phyloP scores from a whole-genome alignment of 371 early-diverging fungal species.

The Entomophthora muscae region DNA sequence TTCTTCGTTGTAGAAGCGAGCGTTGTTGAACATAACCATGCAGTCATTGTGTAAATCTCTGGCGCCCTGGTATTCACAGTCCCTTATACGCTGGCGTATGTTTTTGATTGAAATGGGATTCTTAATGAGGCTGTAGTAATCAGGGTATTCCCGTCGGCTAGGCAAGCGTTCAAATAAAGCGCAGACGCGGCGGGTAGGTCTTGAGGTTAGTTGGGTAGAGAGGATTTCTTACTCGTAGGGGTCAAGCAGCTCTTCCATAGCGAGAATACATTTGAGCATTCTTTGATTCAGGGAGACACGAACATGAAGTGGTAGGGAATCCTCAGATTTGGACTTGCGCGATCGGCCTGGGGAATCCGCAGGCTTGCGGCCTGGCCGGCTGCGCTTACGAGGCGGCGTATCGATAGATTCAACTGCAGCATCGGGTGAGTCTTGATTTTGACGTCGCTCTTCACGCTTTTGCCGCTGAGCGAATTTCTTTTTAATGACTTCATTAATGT shows the following conservation, averaged over 20 bases:
- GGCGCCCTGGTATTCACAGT: slow-evolving; percentile 26
- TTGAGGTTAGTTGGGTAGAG: slow-evolving; percentile 6
- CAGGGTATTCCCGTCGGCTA: slow-evolving; percentile 53
- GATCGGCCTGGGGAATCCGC: slow-evolving; percentile 9
- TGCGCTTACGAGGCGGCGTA: background rate
- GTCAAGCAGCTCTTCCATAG: slow-evolving; percentile 28
- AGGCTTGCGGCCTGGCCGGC: background rate
- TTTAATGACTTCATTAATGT: slow-evolving; percentile 36
- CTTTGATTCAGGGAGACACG: slow-evolving; percentile 26
- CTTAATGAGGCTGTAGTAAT: slow-evolving; percentile 67
- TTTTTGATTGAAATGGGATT: slow-evolving; percentile 65
- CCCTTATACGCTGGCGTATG: slow-evolving; percentile 39
- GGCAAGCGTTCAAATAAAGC: slow-evolving; percentile 59
- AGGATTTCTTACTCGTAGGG: slow-evolving; percentile 21
- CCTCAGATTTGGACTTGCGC: slow-evolving; percentile 9
- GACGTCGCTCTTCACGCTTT: slow-evolving; percentile 13
- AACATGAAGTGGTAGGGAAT: slow-evolving; percentile 17
- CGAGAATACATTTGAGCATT: slow-evolving; percentile 26
- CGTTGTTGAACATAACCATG: slow-evolving; percentile 60
- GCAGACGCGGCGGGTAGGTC: slow-evolving; percentile 29
- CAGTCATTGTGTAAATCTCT: slow-evolving; percentile 37
- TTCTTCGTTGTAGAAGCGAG: slow-evolving; percentile 57
- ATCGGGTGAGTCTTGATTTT: slow-evolving; percentile 11
- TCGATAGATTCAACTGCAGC: background rate
- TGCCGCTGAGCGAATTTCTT: slow-evolving; percentile 29